Evolutionary conservation across 2,329 filamentous ascomycete genomes (phyloP).

Genomic region (Ophioceras dolichostomum): DNA sequence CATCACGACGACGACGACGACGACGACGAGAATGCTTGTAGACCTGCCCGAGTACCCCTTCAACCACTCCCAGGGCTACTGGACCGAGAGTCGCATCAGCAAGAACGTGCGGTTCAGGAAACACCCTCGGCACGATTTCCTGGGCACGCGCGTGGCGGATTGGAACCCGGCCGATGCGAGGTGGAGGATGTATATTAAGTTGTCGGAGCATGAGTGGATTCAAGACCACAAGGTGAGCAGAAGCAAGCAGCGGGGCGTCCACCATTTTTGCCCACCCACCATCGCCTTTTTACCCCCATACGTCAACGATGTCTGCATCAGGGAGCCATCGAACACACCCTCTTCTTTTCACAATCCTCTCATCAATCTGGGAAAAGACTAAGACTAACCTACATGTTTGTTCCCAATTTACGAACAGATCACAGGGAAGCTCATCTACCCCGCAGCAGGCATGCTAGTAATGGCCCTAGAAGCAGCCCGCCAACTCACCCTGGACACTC

Average conservation of each 20-base stretch:
- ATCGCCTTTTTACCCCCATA: too few relatives aligned
- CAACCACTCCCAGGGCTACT: constrained; percentile 22
- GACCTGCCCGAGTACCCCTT: constrained; percentile 32
- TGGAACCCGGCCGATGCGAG: constrained; percentile 2
- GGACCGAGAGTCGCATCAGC: constrained; percentile 1
- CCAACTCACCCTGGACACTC: constrained; percentile 18
- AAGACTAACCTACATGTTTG: too few relatives aligned
- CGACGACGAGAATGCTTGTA: constrained; percentile 11
- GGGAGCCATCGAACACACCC: too few relatives aligned
- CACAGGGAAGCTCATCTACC: constrained; percentile 9
- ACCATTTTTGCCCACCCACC: too few relatives aligned
- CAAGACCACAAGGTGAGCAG: constrained; percentile 14
- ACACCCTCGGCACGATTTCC: neutral
- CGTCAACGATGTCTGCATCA: too few relatives aligned
- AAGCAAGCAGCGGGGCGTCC: too few relatives aligned
- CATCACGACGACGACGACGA: constrained; percentile 5
- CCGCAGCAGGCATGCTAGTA: constrained; percentile 2
- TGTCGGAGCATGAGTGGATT: constrained; percentile 17
- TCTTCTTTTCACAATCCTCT: too few relatives aligned
- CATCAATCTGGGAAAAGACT: too few relatives aligned
- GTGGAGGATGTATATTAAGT: constrained; percentile 13
- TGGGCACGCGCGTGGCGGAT: constrained; percentile 1
- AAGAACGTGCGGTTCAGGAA: neutral
- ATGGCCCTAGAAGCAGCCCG: constrained; percentile 3
- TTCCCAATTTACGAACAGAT: too few relatives aligned